A percentile compares a stretch with the other conserved stretches of the same genome.
phyloP scores from a whole-genome alignment of 225 moss, liverwort and hornwort species.

The Bryoerythrophyllum caledonicum region DNA sequence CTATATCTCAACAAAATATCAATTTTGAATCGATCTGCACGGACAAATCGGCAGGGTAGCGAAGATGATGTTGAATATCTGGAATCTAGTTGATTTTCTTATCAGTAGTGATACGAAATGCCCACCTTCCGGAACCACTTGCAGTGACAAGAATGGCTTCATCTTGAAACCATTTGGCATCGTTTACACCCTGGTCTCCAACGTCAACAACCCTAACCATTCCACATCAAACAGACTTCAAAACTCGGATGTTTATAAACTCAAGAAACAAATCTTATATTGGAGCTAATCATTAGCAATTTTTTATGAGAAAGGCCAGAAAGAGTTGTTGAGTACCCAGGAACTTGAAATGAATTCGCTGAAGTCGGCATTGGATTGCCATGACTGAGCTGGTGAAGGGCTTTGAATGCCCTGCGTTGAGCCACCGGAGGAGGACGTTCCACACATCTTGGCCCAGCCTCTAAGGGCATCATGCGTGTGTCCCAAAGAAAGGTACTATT shows the following conservation, averaged over 20 bases:
- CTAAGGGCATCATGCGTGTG: constrained; percentile 87
- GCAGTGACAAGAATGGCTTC: constrained; percentile 82
- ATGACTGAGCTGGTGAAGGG: constrained; percentile 89
- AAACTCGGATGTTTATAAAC: neutral
- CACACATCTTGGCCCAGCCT: constrained; percentile 53
- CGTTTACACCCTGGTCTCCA: constrained; percentile 96
- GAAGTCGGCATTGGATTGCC: constrained; percentile 87
- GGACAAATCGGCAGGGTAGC: neutral
- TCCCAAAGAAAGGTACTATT: constrained; percentile 91
- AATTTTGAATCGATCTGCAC: neutral
- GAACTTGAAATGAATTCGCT: constrained; percentile 83
- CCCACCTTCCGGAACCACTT: constrained; percentile 91
- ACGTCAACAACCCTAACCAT: constrained; percentile 60
- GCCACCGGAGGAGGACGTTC: constrained; percentile 58
- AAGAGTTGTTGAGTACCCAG: constrained; percentile 53
- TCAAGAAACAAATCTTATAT: neutral
- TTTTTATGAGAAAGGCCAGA: neutral
- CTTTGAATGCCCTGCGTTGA: constrained; percentile 60
- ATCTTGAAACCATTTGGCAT: constrained; percentile 86
- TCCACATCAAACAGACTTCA: constrained; percentile 3
- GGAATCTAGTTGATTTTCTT: neutral
- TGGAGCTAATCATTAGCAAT: neutral
- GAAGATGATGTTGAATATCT: too few relatives aligned
- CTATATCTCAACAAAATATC: neutral
- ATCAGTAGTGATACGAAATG: neutral